A percentile compares a stretch with the other conserved stretches of the same genome.
phyloP scores from a whole-genome alignment of 116 monocot genomes.

The Iris pallida region DNA sequence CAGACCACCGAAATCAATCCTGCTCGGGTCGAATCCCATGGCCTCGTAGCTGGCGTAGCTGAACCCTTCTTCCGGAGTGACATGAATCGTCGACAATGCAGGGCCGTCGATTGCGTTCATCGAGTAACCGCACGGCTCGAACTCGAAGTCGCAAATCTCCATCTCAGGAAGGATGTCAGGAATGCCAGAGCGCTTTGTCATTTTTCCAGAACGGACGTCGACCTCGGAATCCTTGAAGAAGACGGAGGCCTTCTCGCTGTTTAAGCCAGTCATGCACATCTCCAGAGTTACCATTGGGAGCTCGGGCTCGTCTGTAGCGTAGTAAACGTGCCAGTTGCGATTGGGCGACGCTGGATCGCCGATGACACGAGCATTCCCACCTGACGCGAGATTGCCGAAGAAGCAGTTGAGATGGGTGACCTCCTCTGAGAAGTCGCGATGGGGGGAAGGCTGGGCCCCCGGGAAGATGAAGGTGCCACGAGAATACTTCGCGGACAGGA shows the following conservation, averaged over 20 bases:
- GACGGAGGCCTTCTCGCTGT: conserved; percentile 29
- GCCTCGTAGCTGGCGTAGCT: conserved; percentile 83
- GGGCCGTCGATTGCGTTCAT: conserved; percentile 57
- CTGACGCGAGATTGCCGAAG: conserved; percentile 41
- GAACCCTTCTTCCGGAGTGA: conserved; percentile 69
- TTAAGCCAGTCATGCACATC: conserved; percentile 75
- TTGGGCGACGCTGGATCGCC: conserved; percentile 28
- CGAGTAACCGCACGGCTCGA: conserved; percentile 87
- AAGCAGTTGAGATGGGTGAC: conserved; percentile 45
- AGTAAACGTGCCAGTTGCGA: conserved; percentile 65
- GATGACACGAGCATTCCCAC: conserved; percentile 48
- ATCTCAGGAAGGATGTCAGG: conserved; percentile 66
- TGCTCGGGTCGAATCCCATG: conserved; percentile 45
- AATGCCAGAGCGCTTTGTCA: conserved; percentile 57
- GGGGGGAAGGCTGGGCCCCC: conserved; percentile 56
- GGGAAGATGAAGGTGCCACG: conserved; percentile 75
- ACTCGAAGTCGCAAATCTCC: conserved; percentile 81
- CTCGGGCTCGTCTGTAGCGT: conserved; percentile 41
- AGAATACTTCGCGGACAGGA: conserved; percentile 56
- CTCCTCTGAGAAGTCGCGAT: conserved; percentile 64
- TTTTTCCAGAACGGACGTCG: conserved; percentile 24
- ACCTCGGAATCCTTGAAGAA: conserved; percentile 43
- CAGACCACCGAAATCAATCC: conserved; percentile 9
- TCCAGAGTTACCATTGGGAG: conserved; percentile 59
- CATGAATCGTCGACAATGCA: conserved; percentile 64